Conservation (phyloP, 768 basidiomycete species). For the Daedaleopsis nitida region DNA sequence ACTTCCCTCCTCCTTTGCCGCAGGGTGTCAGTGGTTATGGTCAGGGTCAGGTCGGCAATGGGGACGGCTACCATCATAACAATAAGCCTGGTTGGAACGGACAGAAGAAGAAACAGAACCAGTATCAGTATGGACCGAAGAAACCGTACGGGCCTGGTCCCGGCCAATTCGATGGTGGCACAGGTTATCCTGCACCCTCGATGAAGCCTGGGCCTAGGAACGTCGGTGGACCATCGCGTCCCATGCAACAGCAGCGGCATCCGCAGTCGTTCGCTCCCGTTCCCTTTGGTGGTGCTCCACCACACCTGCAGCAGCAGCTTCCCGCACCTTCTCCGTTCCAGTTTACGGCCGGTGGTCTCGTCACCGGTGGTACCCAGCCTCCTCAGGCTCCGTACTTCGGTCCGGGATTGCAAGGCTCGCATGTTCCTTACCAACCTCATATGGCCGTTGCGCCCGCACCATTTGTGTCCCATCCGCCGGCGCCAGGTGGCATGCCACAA, state of each 20-base stretch:
- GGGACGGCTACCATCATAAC: constrained; percentile 1
- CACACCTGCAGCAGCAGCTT: neutral
- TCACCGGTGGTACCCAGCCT: neutral
- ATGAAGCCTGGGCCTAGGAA: constrained; percentile 14
- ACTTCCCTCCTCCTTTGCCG: neutral
- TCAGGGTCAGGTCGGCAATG: neutral
- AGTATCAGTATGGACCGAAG: neutral
- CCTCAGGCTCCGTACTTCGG: neutral
- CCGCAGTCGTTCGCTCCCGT: neutral
- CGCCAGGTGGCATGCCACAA: neutral
- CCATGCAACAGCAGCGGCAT: neutral
- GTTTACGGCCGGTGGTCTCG: neutral
- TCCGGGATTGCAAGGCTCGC: neutral
- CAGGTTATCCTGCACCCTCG: constrained; percentile 4
- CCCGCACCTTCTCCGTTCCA: neutral
- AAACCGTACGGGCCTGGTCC: constrained; percentile 7
- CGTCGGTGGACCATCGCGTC: constrained; percentile 7
- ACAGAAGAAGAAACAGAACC: constrained; percentile 7
- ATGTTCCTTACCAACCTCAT: constrained; percentile 6
- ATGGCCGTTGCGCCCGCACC: neutral
- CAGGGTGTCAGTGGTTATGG: neutral
- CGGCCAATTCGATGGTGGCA: constrained; percentile 7
- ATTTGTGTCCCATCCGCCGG: neutral
- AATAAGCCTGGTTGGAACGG: constrained; percentile 7
- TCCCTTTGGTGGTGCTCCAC: neutral